Conservation (phyloP, 805 yeast species). For the Spathaspora girioi region DNA sequence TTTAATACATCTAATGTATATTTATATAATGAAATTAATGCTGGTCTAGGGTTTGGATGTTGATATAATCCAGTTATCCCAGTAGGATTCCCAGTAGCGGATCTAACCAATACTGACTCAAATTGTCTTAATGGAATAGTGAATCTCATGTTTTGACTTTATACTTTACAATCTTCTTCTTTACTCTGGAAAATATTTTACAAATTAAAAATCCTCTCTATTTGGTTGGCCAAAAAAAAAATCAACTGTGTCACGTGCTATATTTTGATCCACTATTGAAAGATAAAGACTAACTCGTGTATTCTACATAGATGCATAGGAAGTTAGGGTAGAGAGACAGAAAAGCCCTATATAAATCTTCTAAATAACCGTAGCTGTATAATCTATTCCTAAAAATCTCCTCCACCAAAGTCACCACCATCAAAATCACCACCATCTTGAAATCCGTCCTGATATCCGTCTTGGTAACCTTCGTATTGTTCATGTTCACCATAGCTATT, state of each 20-base stretch:
- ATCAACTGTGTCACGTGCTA: constrained; percentile 1
- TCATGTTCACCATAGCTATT: constrained; percentile 23
- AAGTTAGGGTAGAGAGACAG: neutral
- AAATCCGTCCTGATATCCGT: constrained; percentile 31
- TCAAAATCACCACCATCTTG: constrained; percentile 22
- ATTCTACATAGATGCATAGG: neutral
- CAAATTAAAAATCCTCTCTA: constrained; percentile 9
- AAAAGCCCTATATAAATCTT: neutral
- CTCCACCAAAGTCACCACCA: constrained; percentile 35
- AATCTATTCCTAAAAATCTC: constrained; percentile 15
- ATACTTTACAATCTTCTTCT: neutral
- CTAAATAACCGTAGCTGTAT: neutral
- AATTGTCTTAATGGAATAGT: constrained; percentile 40
- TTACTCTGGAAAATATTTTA: neutral
- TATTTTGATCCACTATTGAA: neutral
- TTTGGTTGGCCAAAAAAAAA: constrained; percentile 15
- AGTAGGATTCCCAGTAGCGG: constrained; percentile 68
- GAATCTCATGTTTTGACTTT: constrained; percentile 27
- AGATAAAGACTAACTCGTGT: neutral
- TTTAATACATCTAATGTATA: constrained; percentile 60
- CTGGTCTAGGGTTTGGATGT: constrained; percentile 84
- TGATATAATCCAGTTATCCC: constrained; percentile 76
- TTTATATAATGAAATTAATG: constrained; percentile 64
- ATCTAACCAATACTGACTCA: constrained; percentile 54
- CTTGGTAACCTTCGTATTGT: constrained; percentile 26